A percentile compares a stretch with the other conserved stretches of the same genome.
Conservation (phyloP, 257 asterid species). For the Eustoma russellianum region DNA sequence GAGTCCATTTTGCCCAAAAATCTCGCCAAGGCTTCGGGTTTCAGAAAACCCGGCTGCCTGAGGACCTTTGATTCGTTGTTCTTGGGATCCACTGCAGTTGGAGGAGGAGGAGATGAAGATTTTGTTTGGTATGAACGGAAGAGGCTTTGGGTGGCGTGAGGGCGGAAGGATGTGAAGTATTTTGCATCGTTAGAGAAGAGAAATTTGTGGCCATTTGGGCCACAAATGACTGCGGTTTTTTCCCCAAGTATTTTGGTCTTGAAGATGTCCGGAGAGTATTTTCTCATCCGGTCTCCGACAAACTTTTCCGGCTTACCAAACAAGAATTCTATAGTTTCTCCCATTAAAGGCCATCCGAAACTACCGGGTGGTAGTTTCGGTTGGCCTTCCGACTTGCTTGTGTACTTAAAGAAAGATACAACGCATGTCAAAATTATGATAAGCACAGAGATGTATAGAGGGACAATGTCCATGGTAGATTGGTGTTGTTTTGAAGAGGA, state of each 20-base stretch:
- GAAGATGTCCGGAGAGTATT: conserved; percentile 48
- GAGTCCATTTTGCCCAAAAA: conserved; percentile 42
- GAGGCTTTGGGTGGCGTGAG: conserved; percentile 48
- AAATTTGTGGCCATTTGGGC: conserved; percentile 59
- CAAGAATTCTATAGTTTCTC: conserved; percentile 44
- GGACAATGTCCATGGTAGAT: conserved; percentile 25
- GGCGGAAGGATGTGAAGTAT: conserved; percentile 43
- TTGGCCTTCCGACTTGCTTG: conserved; percentile 6
- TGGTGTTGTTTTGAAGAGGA: neutral
- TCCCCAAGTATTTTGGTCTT: conserved; percentile 57
- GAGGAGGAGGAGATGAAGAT: conserved; percentile 4
- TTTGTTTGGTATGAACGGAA: conserved; percentile 42
- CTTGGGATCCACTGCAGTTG: neutral
- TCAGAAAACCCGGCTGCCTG: conserved; percentile 56
- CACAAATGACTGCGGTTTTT: conserved; percentile 60
- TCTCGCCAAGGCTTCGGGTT: conserved; percentile 48
- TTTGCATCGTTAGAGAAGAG: conserved; percentile 55
- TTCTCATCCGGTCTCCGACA: conserved; percentile 43
- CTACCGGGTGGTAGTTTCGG: conserved; percentile 48
- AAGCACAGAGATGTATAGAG: conserved; percentile 12
- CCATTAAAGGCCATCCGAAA: conserved; percentile 60
- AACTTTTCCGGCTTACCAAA: conserved; percentile 50
- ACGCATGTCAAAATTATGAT: conserved; percentile 7
- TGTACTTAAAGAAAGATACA: conserved; percentile 2
- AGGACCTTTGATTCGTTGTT: conserved; percentile 20